These are phyloP conservation scores for Ophiostoma populinum DNA, from an alignment of 2,329 filamentous ascomycete genomes.

Conservation along the genomic window DNA sequence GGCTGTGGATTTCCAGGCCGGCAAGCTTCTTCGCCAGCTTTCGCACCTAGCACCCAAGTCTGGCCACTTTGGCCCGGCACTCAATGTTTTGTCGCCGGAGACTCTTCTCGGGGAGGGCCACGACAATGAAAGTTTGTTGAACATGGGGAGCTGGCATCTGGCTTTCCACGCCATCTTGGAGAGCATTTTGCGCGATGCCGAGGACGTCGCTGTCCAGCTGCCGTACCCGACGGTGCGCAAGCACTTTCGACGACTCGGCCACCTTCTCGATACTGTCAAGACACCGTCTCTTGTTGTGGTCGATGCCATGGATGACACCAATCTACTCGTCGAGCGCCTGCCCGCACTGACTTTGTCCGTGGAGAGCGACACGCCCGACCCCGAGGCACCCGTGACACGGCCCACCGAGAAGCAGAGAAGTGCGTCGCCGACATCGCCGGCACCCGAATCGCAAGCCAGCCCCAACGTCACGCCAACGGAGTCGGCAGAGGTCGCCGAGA, in stretches of 20 bases:
- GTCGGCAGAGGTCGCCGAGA: too few relatives aligned
- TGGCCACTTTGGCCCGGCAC: constrained; percentile 29
- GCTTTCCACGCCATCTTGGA: constrained; percentile 42
- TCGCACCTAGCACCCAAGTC: constrained; percentile 27
- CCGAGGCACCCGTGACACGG: constrained; percentile 1
- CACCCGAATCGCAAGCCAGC: background rate
- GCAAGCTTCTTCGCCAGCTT: constrained; percentile 27
- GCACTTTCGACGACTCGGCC: constrained; percentile 31
- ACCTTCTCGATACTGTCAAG: constrained; percentile 33
- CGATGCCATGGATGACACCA: constrained; percentile 31
- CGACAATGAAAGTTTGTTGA: background rate
- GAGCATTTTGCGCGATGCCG: constrained; percentile 37
- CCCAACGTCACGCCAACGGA: too few relatives aligned
- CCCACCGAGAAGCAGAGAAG: constrained; percentile 1
- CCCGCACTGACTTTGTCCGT: background rate
- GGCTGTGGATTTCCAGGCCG: constrained; percentile 28
- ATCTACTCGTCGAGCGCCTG: constrained; percentile 25
- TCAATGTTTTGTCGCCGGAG: constrained; percentile 18
- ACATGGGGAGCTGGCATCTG: constrained; percentile 29
- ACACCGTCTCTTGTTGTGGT: constrained; percentile 35
- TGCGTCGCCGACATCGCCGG: background rate
- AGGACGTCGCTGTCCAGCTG: constrained; percentile 41
- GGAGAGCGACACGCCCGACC: too few relatives aligned
- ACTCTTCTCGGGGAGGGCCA: background rate
- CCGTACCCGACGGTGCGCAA: constrained; percentile 36